Evolutionary conservation across 1,284 basidiomycete genomes (phyloP), one percentile per base, ranked within the genome.

Genomic region (Irpex sp.): DNA sequence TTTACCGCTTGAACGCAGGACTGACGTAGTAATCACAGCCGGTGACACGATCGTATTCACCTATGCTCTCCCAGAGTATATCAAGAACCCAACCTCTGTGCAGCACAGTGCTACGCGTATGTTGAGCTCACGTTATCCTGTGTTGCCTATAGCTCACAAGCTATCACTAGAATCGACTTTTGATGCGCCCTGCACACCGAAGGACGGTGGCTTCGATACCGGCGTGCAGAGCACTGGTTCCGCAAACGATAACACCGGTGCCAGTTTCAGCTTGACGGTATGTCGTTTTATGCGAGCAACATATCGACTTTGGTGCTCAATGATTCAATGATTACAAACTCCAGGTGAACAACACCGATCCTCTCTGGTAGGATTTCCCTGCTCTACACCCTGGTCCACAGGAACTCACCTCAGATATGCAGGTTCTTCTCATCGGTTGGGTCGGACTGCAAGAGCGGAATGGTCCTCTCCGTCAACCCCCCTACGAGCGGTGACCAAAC

Each of bases 391-490:
- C 13, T 6, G 46, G 47, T 36, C 5, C 47, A 7, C 3, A 19
- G n/a, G 26, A 36, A 17, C 17, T 39, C 7, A 50, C 35, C 46
- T 43, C 39, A 43, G 2, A 43, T 26, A 5, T 31, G 3, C 26
- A 66, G 65, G 65, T 68, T 68, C 57, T 68, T 65, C 59, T 68
- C 67, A 11, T 63, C 65, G 3, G 66, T 61, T 21, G 64, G 60
- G 7, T 35, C 54, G 8, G 67, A 68, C 53, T 68, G 67, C 59
- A 67, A 65, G 39, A 56, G 61, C 7, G 65, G 65, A 31, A 68
- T 68, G 67, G 66, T 68, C 9, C 64, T 68, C 19, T 19, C 67
- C 46, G 66, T 68, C 35, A 68, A 68, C 59, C 67, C 67, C 4
- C 61, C 64, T 7, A 49, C 60, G 3, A 54, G 55, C 8, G 67